These are phyloP conservation scores for Xerocomus brunneocitrinus DNA, from an alignment of 768 basidiomycete genomes.

Conservation along the genomic window DNA sequence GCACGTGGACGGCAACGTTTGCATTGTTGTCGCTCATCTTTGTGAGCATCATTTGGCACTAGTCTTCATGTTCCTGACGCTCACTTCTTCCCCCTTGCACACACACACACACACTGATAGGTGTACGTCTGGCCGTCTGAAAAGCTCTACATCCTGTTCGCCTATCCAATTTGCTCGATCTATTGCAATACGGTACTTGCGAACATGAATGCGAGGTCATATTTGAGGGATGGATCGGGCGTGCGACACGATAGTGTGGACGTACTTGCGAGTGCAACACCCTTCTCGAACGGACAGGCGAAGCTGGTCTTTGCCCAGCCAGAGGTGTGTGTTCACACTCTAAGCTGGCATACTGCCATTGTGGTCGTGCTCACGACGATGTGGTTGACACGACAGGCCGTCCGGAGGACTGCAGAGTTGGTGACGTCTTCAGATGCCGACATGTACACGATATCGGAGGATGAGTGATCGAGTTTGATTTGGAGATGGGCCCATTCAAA, in stretches of 20 bases:
- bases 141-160: not conserved
- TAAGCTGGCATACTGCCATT: not conserved
- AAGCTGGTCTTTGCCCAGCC: not conserved
- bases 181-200: constrained; percentile 7
- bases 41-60: not conserved
- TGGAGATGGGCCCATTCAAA: too few relatives aligned
- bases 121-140: not conserved
- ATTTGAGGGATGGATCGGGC: not conserved
- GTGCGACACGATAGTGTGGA: not conserved
- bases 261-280: not conserved
- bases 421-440: too few relatives aligned
- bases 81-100: not conserved
- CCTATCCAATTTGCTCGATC: constrained; percentile 1
- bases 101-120: not conserved
- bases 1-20: constrained; percentile 47
- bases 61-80: not conserved
- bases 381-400: too few relatives aligned
- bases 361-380: too few relatives aligned
- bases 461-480: too few relatives aligned
- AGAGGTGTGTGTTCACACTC: not conserved
- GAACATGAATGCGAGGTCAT: constrained; percentile 4
- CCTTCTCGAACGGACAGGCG: not conserved
- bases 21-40: constrained; percentile 32
- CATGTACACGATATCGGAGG: too few relatives aligned
- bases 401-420: too few relatives aligned